Base-by-base conservation (phyloP, 805 yeast genomes). In the Saturnispora hagleri region DNA sequence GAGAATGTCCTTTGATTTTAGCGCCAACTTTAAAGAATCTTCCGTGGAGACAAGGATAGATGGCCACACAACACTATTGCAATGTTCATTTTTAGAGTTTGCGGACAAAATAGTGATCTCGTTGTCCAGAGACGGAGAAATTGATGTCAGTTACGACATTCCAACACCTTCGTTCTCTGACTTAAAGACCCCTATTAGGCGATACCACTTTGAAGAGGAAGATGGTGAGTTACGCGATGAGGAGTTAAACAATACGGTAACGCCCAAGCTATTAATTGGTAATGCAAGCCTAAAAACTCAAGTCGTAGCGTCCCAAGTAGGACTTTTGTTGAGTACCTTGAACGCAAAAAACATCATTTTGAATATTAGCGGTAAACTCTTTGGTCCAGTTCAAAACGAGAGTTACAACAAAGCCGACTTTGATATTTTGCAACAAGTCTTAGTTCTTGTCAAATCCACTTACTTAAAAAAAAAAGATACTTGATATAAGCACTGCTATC, bases 111-210 rank as follows among this genome's bases (percentile, higher is more conserved):
- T 70, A 22, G 62, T 78, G 12, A 50, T 78, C 34, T 68, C 70
- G 35, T 56, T 78, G 8, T 59, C 69, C 35, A 62, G 68, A 47
- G 63, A 76, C 58, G 81, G 80, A 2, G 69, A 73, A 27, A 69
- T 69, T 53, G 81, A 78, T 60, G 69, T 74, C 4, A 70, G 79
- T 0, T 75, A 73, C 54, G 79, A 75, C 51, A 57, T 76, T 9
- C 75, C 71, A 44, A 52, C 63, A 2, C 58, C 66, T 2, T 46
- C 50, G 8, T 15, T 58, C 10, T 48, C 51, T 7, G 60, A 56
- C 36, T 51, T 57, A 10, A 51, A 52, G 20, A 57, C 47, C 3
- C 61, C 62, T 2, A 46, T 36, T 26, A 61, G 60, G 27, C 47
- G 38, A 24, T 44, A 34, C 48, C 36, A 43, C 13, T 48, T 43